Percentiles rank a stretch among this genome's conserved stretches.
Conservation (phyloP, 352 stramenopile genomes). For the Phytophthora melonis region DNA sequence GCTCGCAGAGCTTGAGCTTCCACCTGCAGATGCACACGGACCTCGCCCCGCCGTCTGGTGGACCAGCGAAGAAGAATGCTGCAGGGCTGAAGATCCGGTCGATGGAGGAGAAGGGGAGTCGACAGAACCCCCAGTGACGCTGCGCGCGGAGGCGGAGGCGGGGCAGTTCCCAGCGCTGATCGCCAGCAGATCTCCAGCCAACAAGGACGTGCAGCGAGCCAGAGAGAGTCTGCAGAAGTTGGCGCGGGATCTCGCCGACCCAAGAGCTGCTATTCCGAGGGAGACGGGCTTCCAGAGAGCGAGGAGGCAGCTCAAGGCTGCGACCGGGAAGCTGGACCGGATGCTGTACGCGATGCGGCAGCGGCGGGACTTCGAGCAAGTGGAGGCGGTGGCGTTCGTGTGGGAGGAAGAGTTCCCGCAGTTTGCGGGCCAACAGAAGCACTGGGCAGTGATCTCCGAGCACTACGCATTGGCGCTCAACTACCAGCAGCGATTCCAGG, state of each 20-base stretch:
- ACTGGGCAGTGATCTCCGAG: slow-evolving; percentile 59
- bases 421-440: slow-evolving; percentile 49
- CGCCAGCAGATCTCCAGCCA: not conserved
- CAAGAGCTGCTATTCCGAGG: slow-evolving; percentile 13
- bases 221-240: slow-evolving; percentile 34
- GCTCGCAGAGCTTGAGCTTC: slow-evolving; percentile 16
- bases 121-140: not conserved
- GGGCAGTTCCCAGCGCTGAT: slow-evolving; percentile 31
- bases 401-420: slow-evolving; percentile 67
- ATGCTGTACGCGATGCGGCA: slow-evolving; percentile 48
- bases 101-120: not conserved
- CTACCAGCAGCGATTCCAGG: slow-evolving; percentile 57
- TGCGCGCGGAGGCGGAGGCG: slow-evolving; percentile 5
- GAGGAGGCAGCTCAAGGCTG: slow-evolving; percentile 58
- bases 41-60: no score
- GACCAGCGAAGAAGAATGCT: not conserved
- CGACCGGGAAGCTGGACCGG: slow-evolving; percentile 60
- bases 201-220: slow-evolving; percentile 24
- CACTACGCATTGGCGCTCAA: slow-evolving; percentile 65
- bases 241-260: slow-evolving; percentile 32
- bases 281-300: slow-evolving; percentile 47
- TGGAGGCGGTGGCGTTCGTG: slow-evolving; percentile 62
- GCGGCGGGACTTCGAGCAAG: slow-evolving; percentile 45
- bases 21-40: slow-evolving; percentile 15
- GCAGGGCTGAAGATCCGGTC: slow-evolving; percentile 4